Evolutionary conservation across 2,329 filamentous ascomycete genomes (phyloP).

Genomic region (Monilinia fructicola): DNA sequence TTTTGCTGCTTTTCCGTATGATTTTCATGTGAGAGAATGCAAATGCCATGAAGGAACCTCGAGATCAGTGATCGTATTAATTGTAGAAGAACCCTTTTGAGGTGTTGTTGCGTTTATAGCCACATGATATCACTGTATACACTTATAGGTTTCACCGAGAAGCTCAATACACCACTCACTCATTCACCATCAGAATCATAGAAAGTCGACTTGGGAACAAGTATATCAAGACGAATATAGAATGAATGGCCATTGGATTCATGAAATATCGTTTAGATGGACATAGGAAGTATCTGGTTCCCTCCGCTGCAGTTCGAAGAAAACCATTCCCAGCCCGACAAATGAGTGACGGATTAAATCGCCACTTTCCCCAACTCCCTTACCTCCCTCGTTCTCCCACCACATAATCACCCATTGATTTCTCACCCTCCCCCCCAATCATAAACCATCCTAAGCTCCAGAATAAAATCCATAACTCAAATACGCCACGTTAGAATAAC

Average conservation of each 20-base stretch:
- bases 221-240: background rate
- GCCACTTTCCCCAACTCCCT: background rate
- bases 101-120: background rate
- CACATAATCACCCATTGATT: background rate
- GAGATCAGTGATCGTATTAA: background rate
- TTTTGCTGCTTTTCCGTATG: no score
- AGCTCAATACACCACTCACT: background rate
- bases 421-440: no score
- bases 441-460: background rate
- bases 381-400: background rate
- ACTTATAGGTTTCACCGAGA: background rate
- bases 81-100: background rate
- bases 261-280: background rate
- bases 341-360: background rate
- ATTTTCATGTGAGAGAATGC: no score
- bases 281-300: background rate
- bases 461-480: slow-evolving; percentile 7
- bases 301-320: slow-evolving; percentile 10
- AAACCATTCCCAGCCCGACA: background rate
- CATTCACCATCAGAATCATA: background rate
- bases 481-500: background rate
- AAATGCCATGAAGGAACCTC: no score
- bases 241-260: background rate
- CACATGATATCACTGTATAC: background rate
- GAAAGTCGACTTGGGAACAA: background rate